phyloP scores from a whole-genome alignment of 345 rosid species.

The Hirschfeldia incana region DNA sequence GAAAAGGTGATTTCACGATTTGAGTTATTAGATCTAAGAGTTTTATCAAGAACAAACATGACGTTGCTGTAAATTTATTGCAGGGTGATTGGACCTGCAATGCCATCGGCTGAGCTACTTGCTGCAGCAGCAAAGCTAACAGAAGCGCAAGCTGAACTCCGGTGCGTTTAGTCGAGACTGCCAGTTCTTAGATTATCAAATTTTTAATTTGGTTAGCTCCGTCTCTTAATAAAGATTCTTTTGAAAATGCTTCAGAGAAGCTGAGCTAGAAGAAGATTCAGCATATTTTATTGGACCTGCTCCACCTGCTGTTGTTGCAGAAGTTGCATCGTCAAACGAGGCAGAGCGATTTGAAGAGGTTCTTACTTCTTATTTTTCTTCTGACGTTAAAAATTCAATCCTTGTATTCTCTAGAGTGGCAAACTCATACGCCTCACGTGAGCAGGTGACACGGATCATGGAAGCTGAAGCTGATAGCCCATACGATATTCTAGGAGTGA shows the following conservation, averaged over 20 bases:
- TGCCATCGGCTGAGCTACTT: slow-evolving; percentile 91
- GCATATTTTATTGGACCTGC: slow-evolving; percentile 86
- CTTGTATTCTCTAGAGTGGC: not conserved
- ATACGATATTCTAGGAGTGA: slow-evolving; percentile 78
- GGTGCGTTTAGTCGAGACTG: slow-evolving; percentile 42
- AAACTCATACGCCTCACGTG: slow-evolving; percentile 12
- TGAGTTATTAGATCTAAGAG: not conserved
- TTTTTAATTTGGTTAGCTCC: not conserved
- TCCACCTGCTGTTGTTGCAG: slow-evolving; percentile 87
- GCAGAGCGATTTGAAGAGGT: slow-evolving; percentile 99
- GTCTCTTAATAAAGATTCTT: not conserved
- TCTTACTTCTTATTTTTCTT: slow-evolving; percentile 19
- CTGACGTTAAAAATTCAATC: not conserved
- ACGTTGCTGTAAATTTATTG: slow-evolving; percentile 26
- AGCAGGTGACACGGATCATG: slow-evolving; percentile 86
- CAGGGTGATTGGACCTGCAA: slow-evolving; percentile 89
- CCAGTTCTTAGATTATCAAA: not conserved
- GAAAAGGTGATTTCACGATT: slow-evolving; percentile 53
- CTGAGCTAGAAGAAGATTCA: slow-evolving; percentile 80
- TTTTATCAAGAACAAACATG: slow-evolving; percentile 1
- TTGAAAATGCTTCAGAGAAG: slow-evolving; percentile 54
- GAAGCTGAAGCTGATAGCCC: slow-evolving; percentile 68
- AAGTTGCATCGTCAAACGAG: slow-evolving; percentile 85
- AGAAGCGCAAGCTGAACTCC: slow-evolving; percentile 86
- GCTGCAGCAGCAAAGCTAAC: slow-evolving; percentile 96